Evolutionary conservation across 306 rosid genomes (phyloP).

Genomic region (Cucurbita ficifolia): DNA sequence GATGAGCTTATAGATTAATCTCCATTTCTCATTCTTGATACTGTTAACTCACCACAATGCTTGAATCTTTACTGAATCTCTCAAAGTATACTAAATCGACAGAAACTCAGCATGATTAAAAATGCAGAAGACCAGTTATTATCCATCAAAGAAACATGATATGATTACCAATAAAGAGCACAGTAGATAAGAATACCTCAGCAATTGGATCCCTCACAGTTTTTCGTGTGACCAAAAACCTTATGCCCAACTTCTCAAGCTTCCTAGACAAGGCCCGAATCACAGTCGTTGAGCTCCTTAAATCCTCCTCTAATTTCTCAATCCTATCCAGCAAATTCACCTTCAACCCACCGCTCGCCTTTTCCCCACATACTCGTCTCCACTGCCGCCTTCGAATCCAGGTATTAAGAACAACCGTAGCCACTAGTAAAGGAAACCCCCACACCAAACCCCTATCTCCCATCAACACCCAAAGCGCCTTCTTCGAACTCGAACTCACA

Average conservation of each 20-base stretch:
- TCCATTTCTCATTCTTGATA: not conserved
- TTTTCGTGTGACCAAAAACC: slow-evolving; percentile 61
- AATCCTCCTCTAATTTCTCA: slow-evolving; percentile 72
- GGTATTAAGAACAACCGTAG: slow-evolving; percentile 40
- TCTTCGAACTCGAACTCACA: slow-evolving; percentile 24
- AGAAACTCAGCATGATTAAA: not conserved
- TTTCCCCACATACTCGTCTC: slow-evolving; percentile 28
- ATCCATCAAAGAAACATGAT: not conserved
- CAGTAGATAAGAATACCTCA: slow-evolving; percentile 35
- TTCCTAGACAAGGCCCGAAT: slow-evolving; percentile 63
- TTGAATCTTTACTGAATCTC: not conserved
- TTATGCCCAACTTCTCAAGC: slow-evolving; percentile 75
- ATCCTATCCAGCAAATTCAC: slow-evolving; percentile 55
- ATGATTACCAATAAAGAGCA: not conserved
- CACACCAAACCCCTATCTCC: slow-evolving; percentile 21
- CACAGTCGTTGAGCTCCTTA: slow-evolving; percentile 34
- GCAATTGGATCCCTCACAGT: slow-evolving; percentile 56
- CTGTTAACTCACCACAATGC: no score
- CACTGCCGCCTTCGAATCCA: slow-evolving; percentile 68
- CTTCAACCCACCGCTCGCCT: slow-evolving; percentile 33
- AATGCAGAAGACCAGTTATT: not conserved
- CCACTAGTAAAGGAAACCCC: slow-evolving; percentile 28
- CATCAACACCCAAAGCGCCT: slow-evolving; percentile 15
- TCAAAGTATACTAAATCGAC: not conserved
- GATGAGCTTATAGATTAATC: not conserved